phyloP scores from a whole-genome alignment of 164 flowering plant species.

The Warburgia ugandensis region DNA sequence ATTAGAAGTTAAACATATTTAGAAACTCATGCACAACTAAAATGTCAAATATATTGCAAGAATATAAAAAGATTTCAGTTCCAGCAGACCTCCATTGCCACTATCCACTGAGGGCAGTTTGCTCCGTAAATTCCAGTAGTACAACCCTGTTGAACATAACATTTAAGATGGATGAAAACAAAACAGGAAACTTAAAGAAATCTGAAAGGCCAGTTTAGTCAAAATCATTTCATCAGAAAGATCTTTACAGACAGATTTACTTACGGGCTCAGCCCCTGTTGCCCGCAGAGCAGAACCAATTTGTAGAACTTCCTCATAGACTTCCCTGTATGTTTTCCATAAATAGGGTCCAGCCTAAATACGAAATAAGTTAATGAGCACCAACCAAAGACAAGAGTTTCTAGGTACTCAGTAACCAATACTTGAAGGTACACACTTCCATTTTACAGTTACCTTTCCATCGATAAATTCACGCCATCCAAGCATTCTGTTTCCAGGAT shows the following conservation, averaged over 20 bases:
- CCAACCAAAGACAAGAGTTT: no score
- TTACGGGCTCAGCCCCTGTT: constrained; percentile 80
- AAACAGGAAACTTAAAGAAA: not conserved
- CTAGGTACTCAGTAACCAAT: no score
- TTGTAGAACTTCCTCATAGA: constrained; percentile 63
- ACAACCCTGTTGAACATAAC: constrained; percentile 43
- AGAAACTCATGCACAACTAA: no score
- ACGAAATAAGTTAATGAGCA: constrained; percentile 1
- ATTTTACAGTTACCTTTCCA: constrained; percentile 48
- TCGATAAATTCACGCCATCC: constrained; percentile 69
- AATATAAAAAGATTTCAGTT: constrained; percentile 1
- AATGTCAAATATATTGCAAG: not conserved
- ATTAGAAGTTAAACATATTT: no score
- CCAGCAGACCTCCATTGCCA: constrained; percentile 96
- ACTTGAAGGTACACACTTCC: not conserved
- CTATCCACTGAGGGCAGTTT: constrained; percentile 91
- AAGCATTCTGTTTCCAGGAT: constrained; percentile 72
- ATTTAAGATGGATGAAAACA: not conserved
- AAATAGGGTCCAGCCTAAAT: constrained; percentile 65
- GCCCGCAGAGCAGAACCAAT: constrained; percentile 75
- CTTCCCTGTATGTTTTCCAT: constrained; percentile 89
- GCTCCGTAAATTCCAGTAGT: constrained; percentile 83
- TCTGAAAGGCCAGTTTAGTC: not conserved
- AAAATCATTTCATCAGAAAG: not conserved
- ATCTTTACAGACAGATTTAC: no score